Conservation (phyloP, 2,329 filamentous ascomycete species). For the Cadophora sp. region DNA sequence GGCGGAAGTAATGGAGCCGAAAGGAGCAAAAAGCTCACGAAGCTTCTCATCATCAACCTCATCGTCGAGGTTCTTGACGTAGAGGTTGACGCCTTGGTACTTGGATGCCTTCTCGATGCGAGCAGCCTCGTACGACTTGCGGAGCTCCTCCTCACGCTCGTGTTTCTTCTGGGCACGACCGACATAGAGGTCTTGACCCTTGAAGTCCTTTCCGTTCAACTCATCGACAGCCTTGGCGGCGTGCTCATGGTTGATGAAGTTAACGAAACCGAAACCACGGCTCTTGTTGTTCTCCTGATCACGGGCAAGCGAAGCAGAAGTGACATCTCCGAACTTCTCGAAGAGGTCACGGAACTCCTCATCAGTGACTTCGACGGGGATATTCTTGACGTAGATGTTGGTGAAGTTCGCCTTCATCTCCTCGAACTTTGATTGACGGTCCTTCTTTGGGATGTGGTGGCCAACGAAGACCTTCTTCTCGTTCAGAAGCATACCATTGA, state of each 20-base stretch:
- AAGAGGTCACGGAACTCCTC: constrained; percentile 96
- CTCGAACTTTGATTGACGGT: constrained; percentile 99
- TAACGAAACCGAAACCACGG: constrained; percentile 95
- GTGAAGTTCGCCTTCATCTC: constrained; percentile 99
- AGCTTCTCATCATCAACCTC: constrained; percentile 98
- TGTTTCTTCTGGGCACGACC: constrained; percentile 99
- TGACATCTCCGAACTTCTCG: constrained; percentile 91
- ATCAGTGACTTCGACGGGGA: constrained; percentile 82
- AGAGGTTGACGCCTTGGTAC: constrained; percentile 99
- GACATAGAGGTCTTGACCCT: constrained; percentile 94
- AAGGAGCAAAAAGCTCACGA: constrained; percentile 88
- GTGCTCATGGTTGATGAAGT: constrained; percentile 90
- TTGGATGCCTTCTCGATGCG: constrained; percentile 98
- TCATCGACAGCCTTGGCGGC: constrained; percentile 87
- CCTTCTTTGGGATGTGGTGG: constrained; percentile 99
- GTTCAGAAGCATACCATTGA: constrained; percentile 99
- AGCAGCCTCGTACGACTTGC: constrained; percentile 97
- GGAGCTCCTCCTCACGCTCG: constrained; percentile 98
- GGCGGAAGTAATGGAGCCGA: constrained; percentile 94
- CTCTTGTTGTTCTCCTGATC: constrained; percentile 86
- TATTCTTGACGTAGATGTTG: constrained; percentile 99
- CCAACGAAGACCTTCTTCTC: constrained; percentile 99
- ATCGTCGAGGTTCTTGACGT: constrained; percentile 98
- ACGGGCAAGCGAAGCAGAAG: constrained; percentile 91
- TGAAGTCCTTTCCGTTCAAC: constrained; percentile 90